Evolutionary conservation across 1,284 basidiomycete species (phyloP).

Genomic region (Inonotus hispidus): DNA sequence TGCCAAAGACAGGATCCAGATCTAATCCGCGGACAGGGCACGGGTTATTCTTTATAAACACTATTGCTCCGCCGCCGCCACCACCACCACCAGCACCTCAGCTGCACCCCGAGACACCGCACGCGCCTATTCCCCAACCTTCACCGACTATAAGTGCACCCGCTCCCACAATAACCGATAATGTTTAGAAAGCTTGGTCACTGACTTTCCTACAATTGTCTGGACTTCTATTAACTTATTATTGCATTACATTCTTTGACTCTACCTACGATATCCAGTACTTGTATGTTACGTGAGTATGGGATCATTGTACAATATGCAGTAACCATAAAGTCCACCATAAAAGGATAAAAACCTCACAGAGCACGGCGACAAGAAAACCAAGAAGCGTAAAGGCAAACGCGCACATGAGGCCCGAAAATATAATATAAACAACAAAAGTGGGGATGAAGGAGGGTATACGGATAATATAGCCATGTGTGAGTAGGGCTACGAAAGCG

Average conservation of each 20-base stretch:
- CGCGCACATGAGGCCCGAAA: conserved; percentile 14
- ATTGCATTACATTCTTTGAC: neutral
- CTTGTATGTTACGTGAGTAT: neutral
- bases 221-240: neutral
- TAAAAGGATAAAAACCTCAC: conserved; percentile 16
- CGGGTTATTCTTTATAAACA: conserved; percentile 6
- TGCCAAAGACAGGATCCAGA: neutral
- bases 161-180: neutral
- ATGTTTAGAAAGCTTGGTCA: neutral
- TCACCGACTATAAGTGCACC: neutral
- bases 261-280: neutral
- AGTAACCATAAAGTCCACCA: conserved; percentile 19
- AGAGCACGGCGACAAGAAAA: conserved; percentile 16
- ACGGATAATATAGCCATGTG: conserved; percentile 12
- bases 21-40: neutral
- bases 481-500: conserved; percentile 39
- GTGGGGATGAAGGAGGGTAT: conserved; percentile 15
- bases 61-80: conserved; percentile 3
- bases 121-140: neutral
- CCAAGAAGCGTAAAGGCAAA: conserved; percentile 8
- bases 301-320: conserved; percentile 17
- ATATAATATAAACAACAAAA: conserved; percentile 10
- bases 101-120: neutral
- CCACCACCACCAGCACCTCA: neutral
- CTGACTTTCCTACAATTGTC: neutral